Base-by-base conservation (phyloP, 768 basidiomycete species). In the Porphyrellus cyaneotinctus region DNA sequence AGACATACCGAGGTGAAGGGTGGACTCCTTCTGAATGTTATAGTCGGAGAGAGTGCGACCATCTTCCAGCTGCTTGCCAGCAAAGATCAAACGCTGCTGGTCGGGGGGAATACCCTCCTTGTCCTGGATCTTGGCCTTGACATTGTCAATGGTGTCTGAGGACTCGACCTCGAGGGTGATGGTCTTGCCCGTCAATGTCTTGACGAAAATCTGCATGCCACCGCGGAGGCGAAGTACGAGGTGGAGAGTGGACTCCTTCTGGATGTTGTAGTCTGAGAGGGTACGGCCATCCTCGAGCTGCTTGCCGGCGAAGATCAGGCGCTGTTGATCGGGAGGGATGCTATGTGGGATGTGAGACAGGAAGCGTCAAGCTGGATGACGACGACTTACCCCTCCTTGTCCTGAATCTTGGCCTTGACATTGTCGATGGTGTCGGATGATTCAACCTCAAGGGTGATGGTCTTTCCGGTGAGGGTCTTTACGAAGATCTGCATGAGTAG, bases 231-330 rank as follows among this genome's bases (percentile, higher is more conserved):
- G 88, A 28, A 95, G 82, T 23, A 94, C 91, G 0, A 63, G 81
- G 64, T 95, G 93, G 48, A 95, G 86, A 35, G 92, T 95, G 0
- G 87, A 90, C 75, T 95, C 92, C 76, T 95, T 95, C 81, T 95
- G 93, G 61, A 95, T 94, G 69, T 93, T 91, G 68, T 92, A 91
- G 60, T 90, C 89, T 9, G 87, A 88, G 1, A 92, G 77, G 4
- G 89, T 95, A 44, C 93, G 85, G 4, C 94, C 94, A 64, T 97
- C 94, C 70, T 95, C 93, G 24, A 97, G 82, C 69, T 95, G 93
- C 74, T 95, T 95, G 54, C 93, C 93, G 42, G 93, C 93, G 58
- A 95, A 95, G 76, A 95, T 95, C n/a, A 95, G 74, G 57, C 94
- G 91, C 67, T 95, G 91, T 62, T 92, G 92, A 72, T 93, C 90